phyloP scores from a whole-genome alignment of 1,284 basidiomycete genomes.

The Cystobasidiaceae sp. region DNA sequence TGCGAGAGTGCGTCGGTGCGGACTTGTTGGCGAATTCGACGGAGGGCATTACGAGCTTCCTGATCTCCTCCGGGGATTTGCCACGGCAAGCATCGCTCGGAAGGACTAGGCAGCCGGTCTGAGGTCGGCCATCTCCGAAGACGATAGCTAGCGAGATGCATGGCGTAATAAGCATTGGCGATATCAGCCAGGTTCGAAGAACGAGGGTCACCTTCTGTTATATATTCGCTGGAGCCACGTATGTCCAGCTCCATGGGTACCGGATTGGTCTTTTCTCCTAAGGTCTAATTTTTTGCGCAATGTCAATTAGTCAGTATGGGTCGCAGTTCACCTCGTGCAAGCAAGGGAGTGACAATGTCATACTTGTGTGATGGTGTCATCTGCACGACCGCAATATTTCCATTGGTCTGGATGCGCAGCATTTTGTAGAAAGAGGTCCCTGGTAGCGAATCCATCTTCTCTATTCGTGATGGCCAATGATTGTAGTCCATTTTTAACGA shows the following conservation, averaged over 20 bases:
- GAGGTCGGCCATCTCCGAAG: conserved; percentile 56
- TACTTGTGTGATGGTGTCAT: conserved; percentile 55
- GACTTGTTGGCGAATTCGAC: conserved; percentile 54
- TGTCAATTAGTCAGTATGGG: neutral
- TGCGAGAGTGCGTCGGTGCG: conserved; percentile 55
- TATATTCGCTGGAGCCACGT: conserved; percentile 47
- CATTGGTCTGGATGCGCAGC: conserved; percentile 49
- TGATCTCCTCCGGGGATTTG: conserved; percentile 47
- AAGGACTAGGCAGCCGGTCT: conserved; percentile 57
- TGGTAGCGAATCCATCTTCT: conserved; percentile 57
- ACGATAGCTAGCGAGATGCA: conserved; percentile 55
- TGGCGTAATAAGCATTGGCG: conserved; percentile 29
- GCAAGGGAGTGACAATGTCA: neutral
- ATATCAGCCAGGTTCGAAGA: neutral
- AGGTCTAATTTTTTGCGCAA: conserved; percentile 37
- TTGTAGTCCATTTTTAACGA: conserved; percentile 57
- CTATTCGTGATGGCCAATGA: conserved; percentile 52
- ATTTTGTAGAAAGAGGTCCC: conserved; percentile 56
- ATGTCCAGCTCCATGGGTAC: conserved; percentile 52
- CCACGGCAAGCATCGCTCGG: conserved; percentile 52
- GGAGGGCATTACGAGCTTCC: conserved; percentile 53
- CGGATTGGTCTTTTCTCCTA: conserved; percentile 59
- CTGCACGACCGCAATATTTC: conserved; percentile 58
- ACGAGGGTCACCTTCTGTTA: neutral
- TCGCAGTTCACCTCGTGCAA: neutral